A percentile compares a stretch with the other conserved stretches of the same genome.
Evolutionary conservation across 1,284 basidiomycete genomes (phyloP).

Genomic region (Rhodotorula sp.): DNA sequence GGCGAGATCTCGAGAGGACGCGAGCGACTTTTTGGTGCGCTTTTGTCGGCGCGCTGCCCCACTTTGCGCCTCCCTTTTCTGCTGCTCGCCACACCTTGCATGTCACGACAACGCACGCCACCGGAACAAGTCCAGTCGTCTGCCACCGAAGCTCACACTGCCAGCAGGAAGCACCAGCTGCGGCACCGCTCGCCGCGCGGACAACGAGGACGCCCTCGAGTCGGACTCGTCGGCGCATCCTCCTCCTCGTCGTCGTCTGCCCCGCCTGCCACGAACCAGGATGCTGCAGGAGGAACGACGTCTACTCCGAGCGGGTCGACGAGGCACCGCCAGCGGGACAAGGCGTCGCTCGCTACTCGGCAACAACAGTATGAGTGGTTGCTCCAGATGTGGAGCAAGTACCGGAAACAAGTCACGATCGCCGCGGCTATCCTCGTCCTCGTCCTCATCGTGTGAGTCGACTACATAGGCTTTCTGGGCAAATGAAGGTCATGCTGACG

Average conservation of each 20-base stretch:
- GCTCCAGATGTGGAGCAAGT: neutral
- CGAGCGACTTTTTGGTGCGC: too few species aligned
- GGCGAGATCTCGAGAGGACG: too few species aligned
- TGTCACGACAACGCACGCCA: neutral
- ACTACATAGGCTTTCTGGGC: too few species aligned
- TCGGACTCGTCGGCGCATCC: neutral
- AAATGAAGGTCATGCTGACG: neutral
- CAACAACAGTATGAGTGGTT: neutral
- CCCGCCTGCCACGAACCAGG: neutral
- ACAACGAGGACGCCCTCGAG: slow-evolving; percentile 5
- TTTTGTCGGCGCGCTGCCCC: neutral
- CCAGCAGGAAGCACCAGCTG: slow-evolving; percentile 10
- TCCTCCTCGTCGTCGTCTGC: neutral
- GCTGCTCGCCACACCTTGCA: neutral
- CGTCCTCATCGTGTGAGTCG: slow-evolving; percentile 23
- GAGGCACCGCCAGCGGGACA: neutral
- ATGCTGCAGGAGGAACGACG: neutral
- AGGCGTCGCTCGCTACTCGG: neutral
- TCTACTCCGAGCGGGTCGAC: neutral
- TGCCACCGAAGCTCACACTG: neutral
- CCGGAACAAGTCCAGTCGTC: neutral
- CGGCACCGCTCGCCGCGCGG: slow-evolving; percentile 16
- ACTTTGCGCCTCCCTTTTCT: neutral
- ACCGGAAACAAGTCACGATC: neutral
- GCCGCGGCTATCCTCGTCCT: neutral